These are phyloP conservation scores for Trichophyton equinum DNA, from an alignment of 2,329 filamentous ascomycete genomes.

Conservation along the genomic window DNA sequence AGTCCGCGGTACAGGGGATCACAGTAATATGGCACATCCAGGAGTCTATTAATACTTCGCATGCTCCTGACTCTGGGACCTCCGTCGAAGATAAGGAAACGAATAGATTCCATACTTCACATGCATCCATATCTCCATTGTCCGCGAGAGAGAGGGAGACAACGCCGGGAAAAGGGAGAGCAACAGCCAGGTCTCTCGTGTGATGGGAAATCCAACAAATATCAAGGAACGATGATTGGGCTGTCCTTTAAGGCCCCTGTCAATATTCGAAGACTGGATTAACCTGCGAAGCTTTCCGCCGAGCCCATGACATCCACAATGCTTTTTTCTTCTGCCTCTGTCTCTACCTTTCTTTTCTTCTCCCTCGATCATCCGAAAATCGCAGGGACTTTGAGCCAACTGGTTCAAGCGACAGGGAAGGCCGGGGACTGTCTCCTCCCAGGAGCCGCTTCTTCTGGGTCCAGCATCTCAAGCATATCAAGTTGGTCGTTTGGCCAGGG, in stretches of 20 bases:
- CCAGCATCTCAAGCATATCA: background rate
- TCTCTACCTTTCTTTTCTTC: background rate
- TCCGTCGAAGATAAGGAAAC: background rate
- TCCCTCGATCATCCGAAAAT: too few species aligned
- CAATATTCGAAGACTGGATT: background rate
- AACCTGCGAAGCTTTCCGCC: conserved; percentile 1
- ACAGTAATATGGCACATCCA: background rate
- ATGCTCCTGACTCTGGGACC: background rate
- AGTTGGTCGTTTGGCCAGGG: background rate
- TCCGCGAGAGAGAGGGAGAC: background rate
- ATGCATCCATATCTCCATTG: background rate
- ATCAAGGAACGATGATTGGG: background rate
- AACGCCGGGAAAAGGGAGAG: background rate
- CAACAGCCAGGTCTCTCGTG: background rate
- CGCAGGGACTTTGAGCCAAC: background rate
- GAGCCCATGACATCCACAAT: background rate
- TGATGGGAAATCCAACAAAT: conserved; percentile 1
- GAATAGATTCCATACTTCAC: background rate
- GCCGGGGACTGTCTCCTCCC: background rate
- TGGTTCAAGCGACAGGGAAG: background rate
- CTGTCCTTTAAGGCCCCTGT: background rate
- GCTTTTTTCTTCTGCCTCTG: background rate
- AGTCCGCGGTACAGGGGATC: background rate
- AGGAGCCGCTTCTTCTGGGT: background rate
- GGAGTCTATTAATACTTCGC: background rate